A percentile compares a stretch with the other conserved stretches of the same genome.
Conservation (phyloP, 306 rosid genomes). For the Erythrophleum fordii region DNA sequence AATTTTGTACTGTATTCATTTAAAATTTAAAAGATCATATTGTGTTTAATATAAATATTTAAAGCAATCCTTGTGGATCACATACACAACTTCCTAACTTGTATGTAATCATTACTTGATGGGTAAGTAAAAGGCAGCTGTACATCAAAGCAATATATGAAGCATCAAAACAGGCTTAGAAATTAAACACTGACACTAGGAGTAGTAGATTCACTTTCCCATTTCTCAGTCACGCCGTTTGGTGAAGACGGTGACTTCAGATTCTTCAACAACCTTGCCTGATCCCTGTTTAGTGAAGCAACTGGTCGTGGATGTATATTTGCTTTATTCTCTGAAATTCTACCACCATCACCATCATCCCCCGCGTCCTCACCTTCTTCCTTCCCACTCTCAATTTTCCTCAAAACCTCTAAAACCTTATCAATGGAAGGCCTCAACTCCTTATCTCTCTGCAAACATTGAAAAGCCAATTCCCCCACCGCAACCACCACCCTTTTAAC, state of each 20-base stretch:
- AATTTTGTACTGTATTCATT: not conserved
- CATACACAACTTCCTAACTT: not conserved
- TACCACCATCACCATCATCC: not conserved
- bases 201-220: conserved; percentile 52
- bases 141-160: not conserved
- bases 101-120: too few species aligned
- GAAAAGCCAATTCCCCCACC: conserved; percentile 68
- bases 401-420: conserved; percentile 52
- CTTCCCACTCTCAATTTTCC: conserved; percentile 39
- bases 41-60: not conserved
- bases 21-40: too few species aligned
- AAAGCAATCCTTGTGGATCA: not conserved
- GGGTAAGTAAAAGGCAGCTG: not conserved
- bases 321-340: too few species aligned
- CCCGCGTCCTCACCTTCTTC: conserved; percentile 1
- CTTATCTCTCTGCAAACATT: conserved; percentile 63
- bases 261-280: not conserved
- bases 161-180: too few species aligned
- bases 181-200: conserved; percentile 45
- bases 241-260: conserved; percentile 43
- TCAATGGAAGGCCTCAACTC: conserved; percentile 72
- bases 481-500: conserved; percentile 43
- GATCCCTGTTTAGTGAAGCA: not conserved
- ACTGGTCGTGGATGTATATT: not conserved
- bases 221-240: conserved; percentile 47